These are phyloP conservation scores for Diplotaxis tenuifolia DNA, from an alignment of 345 rosid genomes.

Conservation along the genomic window DNA sequence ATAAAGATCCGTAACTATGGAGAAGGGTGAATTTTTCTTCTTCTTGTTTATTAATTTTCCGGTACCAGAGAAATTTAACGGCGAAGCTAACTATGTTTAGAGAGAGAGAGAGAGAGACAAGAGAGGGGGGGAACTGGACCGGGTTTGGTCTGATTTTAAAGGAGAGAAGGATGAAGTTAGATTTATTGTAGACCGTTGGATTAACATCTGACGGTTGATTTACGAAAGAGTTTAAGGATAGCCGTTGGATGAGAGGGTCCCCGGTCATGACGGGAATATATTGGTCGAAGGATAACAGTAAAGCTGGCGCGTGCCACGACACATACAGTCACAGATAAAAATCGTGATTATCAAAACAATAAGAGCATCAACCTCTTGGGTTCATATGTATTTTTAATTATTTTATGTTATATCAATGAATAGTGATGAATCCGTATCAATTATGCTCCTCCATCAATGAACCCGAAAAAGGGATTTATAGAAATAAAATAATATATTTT, in stretches of 20 bases:
- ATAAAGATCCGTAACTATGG: no score
- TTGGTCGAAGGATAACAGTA: constrained; percentile 61
- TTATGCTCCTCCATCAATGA: no score
- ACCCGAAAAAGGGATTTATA: no score
- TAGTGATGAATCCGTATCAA: no score
- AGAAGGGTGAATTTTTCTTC: neutral
- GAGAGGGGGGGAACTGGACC: constrained; percentile 19
- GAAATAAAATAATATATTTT: no score
- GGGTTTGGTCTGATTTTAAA: constrained; percentile 44
- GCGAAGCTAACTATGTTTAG: constrained; percentile 1
- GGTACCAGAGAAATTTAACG: constrained; percentile 22
- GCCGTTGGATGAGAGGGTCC: constrained; percentile 47
- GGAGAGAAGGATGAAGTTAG: constrained; percentile 18
- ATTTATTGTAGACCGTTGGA: constrained; percentile 51
- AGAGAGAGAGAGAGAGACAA: neutral
- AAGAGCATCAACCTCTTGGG: no score
- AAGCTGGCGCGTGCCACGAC: constrained; percentile 59
- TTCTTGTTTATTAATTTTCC: neutral
- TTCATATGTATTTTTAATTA: no score
- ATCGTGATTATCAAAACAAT: neutral
- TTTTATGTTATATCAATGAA: no score
- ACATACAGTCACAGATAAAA: constrained; percentile 14
- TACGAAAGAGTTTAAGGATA: neutral
- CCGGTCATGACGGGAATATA: constrained; percentile 51
- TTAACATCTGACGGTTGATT: constrained; percentile 40